Percentiles rank a stretch among this genome's conserved stretches.
Evolutionary conservation across 148 eudicot species (phyloP).

Genomic region (Euryodendron excelsum): DNA sequence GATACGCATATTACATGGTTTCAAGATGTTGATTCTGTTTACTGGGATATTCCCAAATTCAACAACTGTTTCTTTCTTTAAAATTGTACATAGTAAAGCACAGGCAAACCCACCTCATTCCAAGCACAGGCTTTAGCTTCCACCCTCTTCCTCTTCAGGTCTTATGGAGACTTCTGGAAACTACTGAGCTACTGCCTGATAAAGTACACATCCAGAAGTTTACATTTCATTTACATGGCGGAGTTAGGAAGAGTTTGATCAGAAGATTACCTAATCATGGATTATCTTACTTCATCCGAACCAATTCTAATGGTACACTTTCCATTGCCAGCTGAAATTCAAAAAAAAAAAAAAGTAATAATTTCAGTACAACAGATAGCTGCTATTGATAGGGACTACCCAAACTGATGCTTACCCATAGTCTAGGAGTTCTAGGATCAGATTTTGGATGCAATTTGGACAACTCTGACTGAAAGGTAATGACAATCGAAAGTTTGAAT

Average conservation of each 20-base stretch:
- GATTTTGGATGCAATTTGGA: conserved; percentile 53
- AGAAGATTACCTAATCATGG: conserved; percentile 11
- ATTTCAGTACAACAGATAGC: conserved; percentile 9
- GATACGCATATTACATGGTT: no score
- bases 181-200: neutral
- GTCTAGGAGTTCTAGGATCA: conserved; percentile 59
- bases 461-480: conserved; percentile 59
- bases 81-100: neutral
- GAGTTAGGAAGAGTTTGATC: neutral
- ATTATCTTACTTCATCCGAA: conserved; percentile 41
- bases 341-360: neutral
- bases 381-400: neutral
- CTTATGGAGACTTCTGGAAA: neutral
- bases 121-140: conserved; percentile 1
- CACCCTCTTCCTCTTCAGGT: neutral
- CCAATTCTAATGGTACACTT: conserved; percentile 64
- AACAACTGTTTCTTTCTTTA: no score
- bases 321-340: conserved; percentile 58
- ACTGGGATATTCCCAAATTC: no score
- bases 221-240: neutral
- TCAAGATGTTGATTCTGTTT: no score
- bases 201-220: neutral
- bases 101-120: neutral
- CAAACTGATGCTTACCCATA: conserved; percentile 51
- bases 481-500: conserved; percentile 57